These are phyloP conservation scores for Lablab purpureus DNA, from an alignment of 306 rosid species.

Conservation along the genomic window DNA sequence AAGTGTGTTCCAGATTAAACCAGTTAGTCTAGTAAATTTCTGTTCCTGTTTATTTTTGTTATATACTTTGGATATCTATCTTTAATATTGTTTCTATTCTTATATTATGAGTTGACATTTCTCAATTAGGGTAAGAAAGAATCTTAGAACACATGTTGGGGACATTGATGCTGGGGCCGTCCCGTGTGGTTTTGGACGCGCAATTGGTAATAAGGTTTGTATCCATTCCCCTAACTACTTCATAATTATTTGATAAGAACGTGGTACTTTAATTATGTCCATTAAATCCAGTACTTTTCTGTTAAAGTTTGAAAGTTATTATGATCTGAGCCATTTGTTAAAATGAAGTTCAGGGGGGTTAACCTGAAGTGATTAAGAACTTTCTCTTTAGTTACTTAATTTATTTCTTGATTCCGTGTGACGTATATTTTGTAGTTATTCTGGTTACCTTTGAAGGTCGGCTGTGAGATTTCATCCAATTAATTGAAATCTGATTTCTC, in stretches of 20 bases:
- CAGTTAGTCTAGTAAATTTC: constrained; percentile 33
- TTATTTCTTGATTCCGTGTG: not conserved
- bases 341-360: constrained; percentile 23
- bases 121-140: constrained; percentile 85
- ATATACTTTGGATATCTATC: constrained; percentile 33
- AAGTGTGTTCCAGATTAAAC: constrained; percentile 25
- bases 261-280: constrained; percentile 14
- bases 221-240: constrained; percentile 37
- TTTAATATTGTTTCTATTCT: constrained; percentile 37
- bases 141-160: constrained; percentile 91
- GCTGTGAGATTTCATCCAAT: constrained; percentile 20
- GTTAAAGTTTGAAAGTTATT: not conserved
- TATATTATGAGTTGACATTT: constrained; percentile 50
- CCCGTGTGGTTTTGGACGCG: constrained; percentile 99
- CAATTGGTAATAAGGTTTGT: constrained; percentile 97
- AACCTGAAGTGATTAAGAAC: constrained; percentile 23
- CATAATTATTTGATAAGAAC: constrained; percentile 23
- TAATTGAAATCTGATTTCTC: not conserved
- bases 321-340: constrained; percentile 33
- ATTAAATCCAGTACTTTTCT: constrained; percentile 31
- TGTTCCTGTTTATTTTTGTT: constrained; percentile 13
- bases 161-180: constrained; percentile 97
- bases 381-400: not conserved
- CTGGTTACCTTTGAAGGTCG: constrained; percentile 21
- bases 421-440: not conserved